Percentiles rank a stretch among this genome's conserved stretches.
Evolutionary conservation across 352 stramenopile genomes (phyloP).

Genomic region (Phytophthora sansomeana): DNA sequence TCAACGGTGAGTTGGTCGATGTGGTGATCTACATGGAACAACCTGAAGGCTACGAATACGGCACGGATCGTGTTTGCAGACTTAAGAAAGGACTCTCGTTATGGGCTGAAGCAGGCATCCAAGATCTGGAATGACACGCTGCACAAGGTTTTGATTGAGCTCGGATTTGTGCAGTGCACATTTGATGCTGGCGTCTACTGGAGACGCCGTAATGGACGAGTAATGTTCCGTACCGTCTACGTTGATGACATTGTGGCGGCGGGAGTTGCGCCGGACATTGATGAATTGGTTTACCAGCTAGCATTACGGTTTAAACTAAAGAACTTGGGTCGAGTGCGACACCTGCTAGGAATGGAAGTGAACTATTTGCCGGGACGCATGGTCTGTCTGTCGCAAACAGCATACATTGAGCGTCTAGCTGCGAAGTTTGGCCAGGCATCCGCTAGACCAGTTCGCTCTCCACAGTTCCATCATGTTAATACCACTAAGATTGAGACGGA

Average conservation of each 20-base stretch:
- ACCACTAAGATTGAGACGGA: too few relatives aligned
- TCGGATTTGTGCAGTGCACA: conserved; percentile 5
- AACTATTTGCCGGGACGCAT: background rate
- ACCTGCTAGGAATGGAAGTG: conserved; percentile 10
- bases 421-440: too few relatives aligned
- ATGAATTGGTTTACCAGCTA: background rate
- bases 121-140: conserved; percentile 19
- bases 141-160: conserved; percentile 6
- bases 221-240: conserved; percentile 10
- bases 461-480: too few relatives aligned
- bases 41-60: conserved; percentile 11
- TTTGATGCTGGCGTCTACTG: conserved; percentile 11
- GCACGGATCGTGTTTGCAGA: conserved; percentile 8
- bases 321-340: conserved; percentile 2
- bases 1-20: too few relatives aligned
- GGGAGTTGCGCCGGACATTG: background rate
- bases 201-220: background rate
- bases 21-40: conserved; percentile 27
- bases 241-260: conserved; percentile 6
- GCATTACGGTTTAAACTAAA: background rate
- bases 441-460: too few relatives aligned
- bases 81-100: conserved; percentile 12
- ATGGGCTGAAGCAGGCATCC: conserved; percentile 6
- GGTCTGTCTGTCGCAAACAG: background rate
- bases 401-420: conserved; percentile 4